Percentiles rank a stretch among this genome's conserved stretches.
phyloP scores from a whole-genome alignment of 768 basidiomycete species.

The Leccinellum albellum region DNA sequence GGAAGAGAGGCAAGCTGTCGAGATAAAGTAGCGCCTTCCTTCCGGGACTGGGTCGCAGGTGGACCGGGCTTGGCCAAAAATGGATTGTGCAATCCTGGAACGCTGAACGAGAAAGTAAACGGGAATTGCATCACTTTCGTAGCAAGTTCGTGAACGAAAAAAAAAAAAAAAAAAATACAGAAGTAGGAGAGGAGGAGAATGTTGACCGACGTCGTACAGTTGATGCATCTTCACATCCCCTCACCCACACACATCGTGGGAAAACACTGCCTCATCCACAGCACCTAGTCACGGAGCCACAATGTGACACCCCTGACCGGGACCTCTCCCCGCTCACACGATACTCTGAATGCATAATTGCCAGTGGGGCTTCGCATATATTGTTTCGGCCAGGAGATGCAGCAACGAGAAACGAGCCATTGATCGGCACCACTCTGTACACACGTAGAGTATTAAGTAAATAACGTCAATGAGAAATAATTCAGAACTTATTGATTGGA shows the following conservation, averaged over 20 bases:
- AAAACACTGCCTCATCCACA: conserved; percentile 5
- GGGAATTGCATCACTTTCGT: conserved; percentile 51
- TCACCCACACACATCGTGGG: background rate
- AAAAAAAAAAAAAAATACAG: background rate
- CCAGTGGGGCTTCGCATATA: too few relatives aligned
- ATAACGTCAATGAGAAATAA: too few relatives aligned
- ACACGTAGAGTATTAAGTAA: too few relatives aligned
- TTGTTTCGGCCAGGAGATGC: too few relatives aligned
- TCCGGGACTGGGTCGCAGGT: conserved; percentile 21
- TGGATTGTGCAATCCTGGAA: conserved; percentile 66
- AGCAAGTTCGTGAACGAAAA: conserved; percentile 20
- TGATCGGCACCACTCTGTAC: too few relatives aligned
- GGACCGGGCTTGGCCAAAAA: conserved; percentile 39
- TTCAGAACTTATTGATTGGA: too few relatives aligned
- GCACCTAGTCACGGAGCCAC: background rate
- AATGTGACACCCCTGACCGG: too few relatives aligned
- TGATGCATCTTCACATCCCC: background rate
- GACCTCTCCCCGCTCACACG: too few relatives aligned
- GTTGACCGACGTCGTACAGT: background rate
- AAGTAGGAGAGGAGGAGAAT: background rate
- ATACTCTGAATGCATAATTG: too few relatives aligned
- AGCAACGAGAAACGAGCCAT: too few relatives aligned
- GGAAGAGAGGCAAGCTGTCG: conserved; percentile 16
- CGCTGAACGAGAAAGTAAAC: conserved; percentile 66
- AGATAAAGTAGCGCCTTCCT: conserved; percentile 24